phyloP scores from a whole-genome alignment of 495 filamentous ascomycete species.

The Trichoderma parareesei region DNA sequence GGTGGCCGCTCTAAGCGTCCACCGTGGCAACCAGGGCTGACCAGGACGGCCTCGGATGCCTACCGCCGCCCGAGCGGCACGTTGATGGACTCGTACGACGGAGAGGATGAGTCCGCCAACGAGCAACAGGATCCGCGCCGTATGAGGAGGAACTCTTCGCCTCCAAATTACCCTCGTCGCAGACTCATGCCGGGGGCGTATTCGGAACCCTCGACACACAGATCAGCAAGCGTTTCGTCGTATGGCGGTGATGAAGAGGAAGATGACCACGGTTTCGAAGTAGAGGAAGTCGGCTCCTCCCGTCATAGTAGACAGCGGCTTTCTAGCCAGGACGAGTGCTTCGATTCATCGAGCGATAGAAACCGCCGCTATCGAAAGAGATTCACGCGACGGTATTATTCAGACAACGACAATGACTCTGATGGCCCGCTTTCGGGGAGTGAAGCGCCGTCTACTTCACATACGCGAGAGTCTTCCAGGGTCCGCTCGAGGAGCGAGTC shows the following conservation, averaged over 20 bases:
- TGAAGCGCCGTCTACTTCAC: not conserved
- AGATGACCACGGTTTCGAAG: not conserved
- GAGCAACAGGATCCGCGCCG: not conserved
- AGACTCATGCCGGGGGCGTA: not conserved
- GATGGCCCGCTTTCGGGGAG: not conserved
- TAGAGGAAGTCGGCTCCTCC: not conserved
- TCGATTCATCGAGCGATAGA: not conserved
- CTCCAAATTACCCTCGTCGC: not conserved
- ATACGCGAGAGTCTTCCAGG: slow-evolving; percentile 4
- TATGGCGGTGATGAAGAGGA: slow-evolving; percentile 2
- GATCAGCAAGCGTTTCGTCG: not conserved
- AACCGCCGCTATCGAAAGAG: slow-evolving; percentile 3
- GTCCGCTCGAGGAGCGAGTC: slow-evolving; percentile 1
- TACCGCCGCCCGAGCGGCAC: slow-evolving; percentile 1
- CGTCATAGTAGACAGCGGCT: slow-evolving; percentile 1
- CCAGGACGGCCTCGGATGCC: not conserved
- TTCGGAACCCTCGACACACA: not conserved
- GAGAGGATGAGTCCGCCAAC: slow-evolving; percentile 5
- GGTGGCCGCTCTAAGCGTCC: not conserved
- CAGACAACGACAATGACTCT: not conserved
- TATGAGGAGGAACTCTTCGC: not conserved
- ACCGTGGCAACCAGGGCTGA: not conserved
- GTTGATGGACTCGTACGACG: slow-evolving; percentile 4
- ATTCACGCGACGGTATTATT: slow-evolving; percentile 1
- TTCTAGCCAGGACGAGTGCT: not conserved